These are phyloP conservation scores for Chlamydomonas reinhardtii DNA, from an alignment of 163 green algal species.

Conservation along the genomic window DNA sequence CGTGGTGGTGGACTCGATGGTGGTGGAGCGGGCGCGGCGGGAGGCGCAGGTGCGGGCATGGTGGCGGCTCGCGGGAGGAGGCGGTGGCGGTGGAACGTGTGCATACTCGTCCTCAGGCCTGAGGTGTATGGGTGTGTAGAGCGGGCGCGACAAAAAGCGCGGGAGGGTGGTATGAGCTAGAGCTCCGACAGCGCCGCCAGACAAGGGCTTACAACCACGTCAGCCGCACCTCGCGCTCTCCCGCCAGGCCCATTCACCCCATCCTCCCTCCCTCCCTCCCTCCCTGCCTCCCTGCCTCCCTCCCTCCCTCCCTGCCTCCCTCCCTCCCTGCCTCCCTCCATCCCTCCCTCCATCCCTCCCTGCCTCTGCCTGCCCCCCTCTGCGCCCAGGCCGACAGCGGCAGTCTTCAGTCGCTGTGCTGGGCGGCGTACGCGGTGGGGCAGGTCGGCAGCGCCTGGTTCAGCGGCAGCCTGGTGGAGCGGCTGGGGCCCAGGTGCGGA, in stretches of 20 bases:
- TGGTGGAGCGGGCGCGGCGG: slow-evolving; percentile 86
- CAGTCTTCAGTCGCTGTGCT: slow-evolving; percentile 15
- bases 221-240: no score
- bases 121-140: no score
- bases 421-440: not conserved
- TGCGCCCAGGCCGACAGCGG: not conserved
- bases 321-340: not conserved
- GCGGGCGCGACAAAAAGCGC: no score
- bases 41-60: slow-evolving; percentile 59
- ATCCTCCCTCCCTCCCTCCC: no score
- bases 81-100: not conserved
- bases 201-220: no score
- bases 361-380: not conserved
- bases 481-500: not conserved
- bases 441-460: slow-evolving; percentile 10
- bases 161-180: no score
- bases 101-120: no score
- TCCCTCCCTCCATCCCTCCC: not conserved
- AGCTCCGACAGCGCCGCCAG: no score
- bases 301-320: no score
- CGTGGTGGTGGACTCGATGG: slow-evolving; percentile 96
- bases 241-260: no score
- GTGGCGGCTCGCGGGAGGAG: not conserved
- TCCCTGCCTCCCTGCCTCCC: no score
- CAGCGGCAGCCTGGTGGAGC: slow-evolving; percentile 3